Conservation (phyloP, 352 stramenopile genomes). For the Pythium myriotylum region DNA sequence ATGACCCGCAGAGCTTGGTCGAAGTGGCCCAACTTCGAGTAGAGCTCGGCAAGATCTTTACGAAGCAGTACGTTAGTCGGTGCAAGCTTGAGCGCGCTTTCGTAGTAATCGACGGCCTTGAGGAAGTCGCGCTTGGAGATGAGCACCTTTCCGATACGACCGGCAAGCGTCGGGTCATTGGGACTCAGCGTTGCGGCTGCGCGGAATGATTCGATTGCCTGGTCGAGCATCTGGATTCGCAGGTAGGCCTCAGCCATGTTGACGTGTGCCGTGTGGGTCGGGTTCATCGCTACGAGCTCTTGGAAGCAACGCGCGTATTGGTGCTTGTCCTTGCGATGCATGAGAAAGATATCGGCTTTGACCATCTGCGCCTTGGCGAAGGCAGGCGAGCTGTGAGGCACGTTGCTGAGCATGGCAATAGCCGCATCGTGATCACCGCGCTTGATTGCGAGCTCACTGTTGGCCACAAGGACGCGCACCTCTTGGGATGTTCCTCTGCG, state of each 20-base stretch:
- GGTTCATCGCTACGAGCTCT: slow-evolving; percentile 84
- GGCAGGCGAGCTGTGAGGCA: slow-evolving; percentile 71
- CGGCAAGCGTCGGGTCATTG: slow-evolving; percentile 75
- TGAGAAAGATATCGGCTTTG: slow-evolving; percentile 94
- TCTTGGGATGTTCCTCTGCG: slow-evolving; percentile 78
- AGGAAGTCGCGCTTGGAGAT: slow-evolving; percentile 94
- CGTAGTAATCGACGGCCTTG: slow-evolving; percentile 94
- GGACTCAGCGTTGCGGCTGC: slow-evolving; percentile 57
- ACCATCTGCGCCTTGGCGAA: slow-evolving; percentile 90
- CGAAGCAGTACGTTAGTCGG: slow-evolving; percentile 79
- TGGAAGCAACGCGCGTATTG: slow-evolving; percentile 90
- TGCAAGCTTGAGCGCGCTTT: slow-evolving; percentile 83
- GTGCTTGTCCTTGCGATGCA: slow-evolving; percentile 91
- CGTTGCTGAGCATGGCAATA: slow-evolving; percentile 88
- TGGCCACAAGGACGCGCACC: slow-evolving; percentile 91
- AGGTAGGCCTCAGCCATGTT: slow-evolving; percentile 93
- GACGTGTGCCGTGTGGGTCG: slow-evolving; percentile 73
- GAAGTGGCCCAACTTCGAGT: slow-evolving; percentile 85
- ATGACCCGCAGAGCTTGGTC: slow-evolving; percentile 85
- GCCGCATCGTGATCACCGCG: slow-evolving; percentile 89
- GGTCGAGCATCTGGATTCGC: slow-evolving; percentile 91
- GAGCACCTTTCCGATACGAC: slow-evolving; percentile 89
- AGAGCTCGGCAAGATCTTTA: slow-evolving; percentile 91
- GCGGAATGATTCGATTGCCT: slow-evolving; percentile 81
- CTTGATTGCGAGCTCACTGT: slow-evolving; percentile 90